Percentiles rank a stretch among this genome's conserved stretches.
These are phyloP conservation scores for Pseudogymnoascus sp. DNA, from an alignment of 2,329 filamentous ascomycete species.

Conservation along the genomic window DNA sequence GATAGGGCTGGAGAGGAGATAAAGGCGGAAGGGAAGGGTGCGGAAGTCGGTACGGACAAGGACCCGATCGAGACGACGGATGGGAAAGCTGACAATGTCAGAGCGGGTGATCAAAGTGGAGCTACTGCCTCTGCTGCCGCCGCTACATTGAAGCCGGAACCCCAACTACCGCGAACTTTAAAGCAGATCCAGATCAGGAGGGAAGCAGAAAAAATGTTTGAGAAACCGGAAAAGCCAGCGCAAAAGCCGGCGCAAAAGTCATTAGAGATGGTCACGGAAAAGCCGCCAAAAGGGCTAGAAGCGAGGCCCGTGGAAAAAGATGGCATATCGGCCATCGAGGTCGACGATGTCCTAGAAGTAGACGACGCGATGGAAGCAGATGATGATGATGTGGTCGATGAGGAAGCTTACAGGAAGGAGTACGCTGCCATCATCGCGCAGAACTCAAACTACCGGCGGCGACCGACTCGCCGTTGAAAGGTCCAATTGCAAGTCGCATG, in stretches of 20 bases:
- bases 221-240: constrained; percentile 2
- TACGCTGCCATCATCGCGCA: background rate
- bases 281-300: background rate
- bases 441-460: constrained; percentile 1
- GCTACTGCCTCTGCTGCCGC: background rate
- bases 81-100: constrained; percentile 3
- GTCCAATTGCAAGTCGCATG: background rate
- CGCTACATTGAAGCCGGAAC: background rate
- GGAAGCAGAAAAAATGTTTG: constrained; percentile 7
- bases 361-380: background rate
- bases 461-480: background rate
- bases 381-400: background rate
- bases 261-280: background rate
- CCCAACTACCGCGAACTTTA: background rate
- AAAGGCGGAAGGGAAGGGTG: background rate
- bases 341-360: background rate
- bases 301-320: background rate
- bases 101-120: constrained; percentile 2
- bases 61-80: background rate
- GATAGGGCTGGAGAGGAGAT: constrained; percentile 26
- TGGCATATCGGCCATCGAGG: background rate
- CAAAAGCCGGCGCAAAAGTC: background rate
- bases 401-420: background rate
- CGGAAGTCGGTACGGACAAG: background rate
- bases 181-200: constrained; percentile 6